Evolutionary conservation across 768 basidiomycete genomes (phyloP), one percentile per base, ranked within the genome.

Genomic region (Termitomyces sp.): DNA sequence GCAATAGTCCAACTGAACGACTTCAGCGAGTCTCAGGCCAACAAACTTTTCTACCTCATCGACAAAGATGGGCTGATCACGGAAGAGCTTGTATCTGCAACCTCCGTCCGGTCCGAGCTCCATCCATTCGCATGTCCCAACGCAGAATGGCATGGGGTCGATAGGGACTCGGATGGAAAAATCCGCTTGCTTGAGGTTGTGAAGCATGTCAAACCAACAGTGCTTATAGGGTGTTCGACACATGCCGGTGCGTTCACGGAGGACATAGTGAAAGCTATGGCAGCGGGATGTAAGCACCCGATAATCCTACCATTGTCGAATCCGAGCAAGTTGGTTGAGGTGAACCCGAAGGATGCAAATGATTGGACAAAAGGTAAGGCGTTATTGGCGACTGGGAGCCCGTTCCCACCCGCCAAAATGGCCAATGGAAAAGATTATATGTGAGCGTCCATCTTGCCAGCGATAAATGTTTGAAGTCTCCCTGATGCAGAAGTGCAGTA

Each of bases 251-350:
- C 85, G 31, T 96, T 96, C 71, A 86, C 79, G 4, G 81, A 90
- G 71, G 84, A 87, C 55, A 74, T 91, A 41, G 73, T 91, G 35
- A 74, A 75, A 65, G 78, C 79, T 28, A 87, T 94, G 90, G 77
- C 80, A 30, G 81, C 80, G 60, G 75, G 80, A 50, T 80, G 79
- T 42, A 86, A 88, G 23, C 73, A 87, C 57, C 92, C 92, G 0
- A 87, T 94, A 64, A 90, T 95, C 60, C 78, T 94, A 64, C 90
- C 92, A 15, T 76, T 95, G 45, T 87, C 84, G 41, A 95, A 95
- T 69, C 93, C 92, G 3, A 91, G 86, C 58, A 68, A 73, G 44
- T 74, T 93, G 54, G 85, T 85, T 45, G 93, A 96, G 68, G 87
- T 86, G 1, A 75, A 83, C 53, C 90, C 89, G 6, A 74, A 78